Evolutionary conservation across 345 rosid genomes (phyloP).

Genomic region (Gossypium rotundifolium): DNA sequence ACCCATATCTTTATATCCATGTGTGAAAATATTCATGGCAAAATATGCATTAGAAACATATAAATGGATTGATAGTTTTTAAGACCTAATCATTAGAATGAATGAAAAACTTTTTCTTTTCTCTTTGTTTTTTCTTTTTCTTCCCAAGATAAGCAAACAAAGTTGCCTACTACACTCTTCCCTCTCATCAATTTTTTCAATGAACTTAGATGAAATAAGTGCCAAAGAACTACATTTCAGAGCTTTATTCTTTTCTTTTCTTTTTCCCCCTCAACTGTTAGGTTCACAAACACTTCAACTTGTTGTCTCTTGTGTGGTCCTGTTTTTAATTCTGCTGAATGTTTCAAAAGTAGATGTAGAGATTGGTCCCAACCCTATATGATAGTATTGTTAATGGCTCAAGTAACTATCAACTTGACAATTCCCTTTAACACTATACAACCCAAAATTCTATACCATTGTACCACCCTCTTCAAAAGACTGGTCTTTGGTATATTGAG

Average conservation of each 20-base stretch:
- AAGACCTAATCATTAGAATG: conserved; percentile 14
- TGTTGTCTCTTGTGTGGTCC: conserved; percentile 43
- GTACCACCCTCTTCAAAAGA: background rate
- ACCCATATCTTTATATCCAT: no score
- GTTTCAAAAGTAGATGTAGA: conserved; percentile 15
- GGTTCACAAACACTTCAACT: conserved; percentile 21
- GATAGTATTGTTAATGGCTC: conserved; percentile 11
- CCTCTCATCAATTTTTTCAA: background rate
- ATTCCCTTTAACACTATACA: conserved; percentile 7
- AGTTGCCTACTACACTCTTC: conserved; percentile 19
- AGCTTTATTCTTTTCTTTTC: background rate
- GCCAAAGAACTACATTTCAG: no score
- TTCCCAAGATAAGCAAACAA: conserved; percentile 18
- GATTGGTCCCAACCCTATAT: conserved; percentile 40
- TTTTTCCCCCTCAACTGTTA: background rate
- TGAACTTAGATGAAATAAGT: background rate
- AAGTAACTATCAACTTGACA: conserved; percentile 28
- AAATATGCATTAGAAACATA: background rate
- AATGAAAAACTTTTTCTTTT: background rate
- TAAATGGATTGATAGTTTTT: background rate
- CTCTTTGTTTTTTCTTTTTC: background rate
- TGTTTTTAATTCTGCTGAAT: conserved; percentile 11
- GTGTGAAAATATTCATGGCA: no score
- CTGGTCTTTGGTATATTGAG: conserved; percentile 13
- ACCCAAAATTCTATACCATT: conserved; percentile 26